These are phyloP conservation scores for Didymella arachidicola DNA, from an alignment of 2,329 filamentous ascomycete genomes.

Conservation along the genomic window DNA sequence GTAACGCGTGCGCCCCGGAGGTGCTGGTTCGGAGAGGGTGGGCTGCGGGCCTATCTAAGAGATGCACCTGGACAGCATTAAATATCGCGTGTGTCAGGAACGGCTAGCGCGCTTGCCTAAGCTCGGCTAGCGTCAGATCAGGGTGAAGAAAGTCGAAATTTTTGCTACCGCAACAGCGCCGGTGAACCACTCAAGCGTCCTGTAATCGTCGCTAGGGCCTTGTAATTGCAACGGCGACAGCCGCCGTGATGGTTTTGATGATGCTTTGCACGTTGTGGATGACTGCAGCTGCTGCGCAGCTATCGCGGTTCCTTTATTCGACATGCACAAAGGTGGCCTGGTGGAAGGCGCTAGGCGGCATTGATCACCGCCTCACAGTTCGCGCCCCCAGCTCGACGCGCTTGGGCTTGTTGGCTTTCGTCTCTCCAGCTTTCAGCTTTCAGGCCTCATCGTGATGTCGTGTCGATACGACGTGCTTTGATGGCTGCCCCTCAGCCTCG, in stretches of 20 bases:
- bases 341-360: constrained; percentile 29
- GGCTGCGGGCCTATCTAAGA: constrained; percentile 43
- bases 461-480: constrained; percentile 2
- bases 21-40: constrained; percentile 41
- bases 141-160: constrained; percentile 40
- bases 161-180: constrained; percentile 36
- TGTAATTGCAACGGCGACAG: constrained; percentile 4
- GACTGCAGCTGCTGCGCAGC: constrained; percentile 13
- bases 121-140: constrained; percentile 33
- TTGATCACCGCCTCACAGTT: constrained; percentile 34
- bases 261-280: constrained; percentile 8
- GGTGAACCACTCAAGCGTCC: constrained; percentile 23
- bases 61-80: constrained; percentile 34
- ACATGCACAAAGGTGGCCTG: constrained; percentile 30
- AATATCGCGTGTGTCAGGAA: constrained; percentile 32
- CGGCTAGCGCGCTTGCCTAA: constrained; percentile 29
- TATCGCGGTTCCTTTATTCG: constrained; percentile 27
- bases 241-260: constrained; percentile 9
- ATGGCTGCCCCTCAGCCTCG: not conserved
- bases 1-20: constrained; percentile 37
- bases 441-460: not conserved
- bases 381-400: constrained; percentile 19
- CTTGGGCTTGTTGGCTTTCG: constrained; percentile 15
- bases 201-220: constrained; percentile 11
- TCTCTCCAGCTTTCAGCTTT: constrained; percentile 16